Percentiles rank a stretch among this genome's conserved stretches.
These are phyloP conservation scores for Salinomyces thailandicus DNA, from an alignment of 2,329 filamentous ascomycete genomes.

Conservation along the genomic window DNA sequence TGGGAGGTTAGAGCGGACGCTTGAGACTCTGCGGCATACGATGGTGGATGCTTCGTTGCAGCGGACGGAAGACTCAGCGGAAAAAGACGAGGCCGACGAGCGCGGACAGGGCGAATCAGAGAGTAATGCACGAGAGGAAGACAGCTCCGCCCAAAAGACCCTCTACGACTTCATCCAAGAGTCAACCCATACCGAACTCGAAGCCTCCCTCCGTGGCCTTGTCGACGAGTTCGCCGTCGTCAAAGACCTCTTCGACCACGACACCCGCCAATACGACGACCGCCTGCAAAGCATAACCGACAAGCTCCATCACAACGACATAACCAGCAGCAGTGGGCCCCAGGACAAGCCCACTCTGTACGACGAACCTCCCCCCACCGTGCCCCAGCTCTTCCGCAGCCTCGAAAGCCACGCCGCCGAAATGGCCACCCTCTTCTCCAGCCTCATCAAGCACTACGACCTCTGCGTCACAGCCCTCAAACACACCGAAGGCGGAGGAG, in stretches of 20 bases:
- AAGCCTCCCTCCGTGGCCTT: slow-evolving; percentile 56
- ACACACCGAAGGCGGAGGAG: slow-evolving; percentile 60
- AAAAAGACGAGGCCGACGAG: slow-evolving; percentile 29
- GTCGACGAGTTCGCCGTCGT: slow-evolving; percentile 62
- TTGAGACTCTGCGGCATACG: slow-evolving; percentile 54
- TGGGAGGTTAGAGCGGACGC: slow-evolving; percentile 52
- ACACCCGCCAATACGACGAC: slow-evolving; percentile 58
- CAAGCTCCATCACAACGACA: slow-evolving; percentile 6
- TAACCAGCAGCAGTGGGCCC: slow-evolving; percentile 7
- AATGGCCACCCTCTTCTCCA: slow-evolving; percentile 72
- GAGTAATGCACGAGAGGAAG: slow-evolving; percentile 3
- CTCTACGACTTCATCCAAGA: slow-evolving; percentile 71
- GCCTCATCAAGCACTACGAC: slow-evolving; percentile 80
- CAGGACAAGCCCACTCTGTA: slow-evolving; percentile 24
- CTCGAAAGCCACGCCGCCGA: slow-evolving; percentile 66
- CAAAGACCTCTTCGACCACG: slow-evolving; percentile 46
- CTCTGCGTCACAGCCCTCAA: slow-evolving; percentile 84
- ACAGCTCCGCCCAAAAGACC: slow-evolving; percentile 37
- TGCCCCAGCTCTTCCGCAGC: slow-evolving; percentile 38
- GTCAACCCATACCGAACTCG: slow-evolving; percentile 54
- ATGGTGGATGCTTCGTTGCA: slow-evolving; percentile 55
- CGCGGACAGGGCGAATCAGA: slow-evolving; percentile 4
- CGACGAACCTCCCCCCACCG: slow-evolving; percentile 22
- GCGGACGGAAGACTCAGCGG: slow-evolving; percentile 35
- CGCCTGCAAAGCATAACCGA: slow-evolving; percentile 52